Base-by-base conservation (phyloP, 371 early-diverging fungal genomes). In the Cladochytrium tenue region DNA sequence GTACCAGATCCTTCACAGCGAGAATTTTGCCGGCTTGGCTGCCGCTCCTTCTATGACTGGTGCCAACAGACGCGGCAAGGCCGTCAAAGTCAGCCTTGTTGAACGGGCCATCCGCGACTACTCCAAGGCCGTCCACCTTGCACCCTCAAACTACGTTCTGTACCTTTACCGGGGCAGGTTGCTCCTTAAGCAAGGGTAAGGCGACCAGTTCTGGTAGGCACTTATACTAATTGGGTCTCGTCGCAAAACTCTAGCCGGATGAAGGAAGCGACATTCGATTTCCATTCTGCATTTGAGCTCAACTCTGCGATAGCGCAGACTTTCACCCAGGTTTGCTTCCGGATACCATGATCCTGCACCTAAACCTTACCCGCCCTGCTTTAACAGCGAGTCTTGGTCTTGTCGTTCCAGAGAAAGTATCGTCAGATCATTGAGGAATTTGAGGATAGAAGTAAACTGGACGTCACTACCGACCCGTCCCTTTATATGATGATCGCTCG, bases 261-360 rank as follows among this genome's bases (percentile, higher is more conserved):
- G 69, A 70, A 72, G 33, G 81, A 78, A 52, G 77, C 85, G 26
- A 84, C 79, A 0, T 65, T 70, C 56, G 82, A 84, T 36, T 84
- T 84, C 62, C 81, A 81, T 50, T 70, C 82, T 1, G 85, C 85
- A 0, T 84, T 84, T 69, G 82, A 82, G 43, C 69, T 84, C 35
- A 84, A 82, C 63, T 67, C 85, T 3, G 69, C 71, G 17, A 84
- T 84, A 26, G 85, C 85, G 4, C 82, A 84, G 55, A 84, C 85
- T 1, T 78, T 81, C 53, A 60, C 80, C 3, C 84, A 83, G 69
- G 81, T 81, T 59, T 7, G 23, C 53, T 0, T 32, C 55, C n/a
- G n/a, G n/a, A n/a, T n/a, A n/a, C n/a, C n/a, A n/a, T n/a, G n/a
- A n/a, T n/a, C n/a, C n/a, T n/a, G n/a, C n/a, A n/a, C n/a, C n/a